A percentile compares a stretch with the other conserved stretches of the same genome.
These are phyloP conservation scores for Ophiocordyceps sinensis DNA, from an alignment of 2,329 filamentous ascomycete genomes.

Conservation along the genomic window DNA sequence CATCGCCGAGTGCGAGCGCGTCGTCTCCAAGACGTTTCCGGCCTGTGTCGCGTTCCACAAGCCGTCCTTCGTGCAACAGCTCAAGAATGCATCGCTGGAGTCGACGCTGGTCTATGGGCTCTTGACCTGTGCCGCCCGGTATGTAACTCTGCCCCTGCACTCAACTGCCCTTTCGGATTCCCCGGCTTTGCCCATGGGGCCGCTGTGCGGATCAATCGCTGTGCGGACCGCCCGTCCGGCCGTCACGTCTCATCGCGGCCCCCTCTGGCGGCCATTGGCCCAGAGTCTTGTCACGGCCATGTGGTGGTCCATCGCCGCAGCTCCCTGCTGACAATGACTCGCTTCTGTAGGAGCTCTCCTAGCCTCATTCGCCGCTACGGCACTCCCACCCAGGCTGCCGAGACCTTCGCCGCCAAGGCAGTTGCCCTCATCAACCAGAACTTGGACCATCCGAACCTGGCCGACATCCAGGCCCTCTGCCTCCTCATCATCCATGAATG, in stretches of 20 bases:
- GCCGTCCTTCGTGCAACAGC: conserved; percentile 44
- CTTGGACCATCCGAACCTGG: conserved; percentile 42
- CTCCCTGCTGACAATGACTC: background rate
- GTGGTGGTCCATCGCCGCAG: background rate
- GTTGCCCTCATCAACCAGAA: conserved; percentile 42
- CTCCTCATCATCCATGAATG: conserved; percentile 49
- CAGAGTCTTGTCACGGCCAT: background rate
- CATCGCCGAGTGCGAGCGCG: conserved; percentile 43
- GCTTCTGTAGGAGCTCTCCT: conserved; percentile 33
- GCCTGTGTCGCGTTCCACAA: conserved; percentile 50
- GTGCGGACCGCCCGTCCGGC: background rate
- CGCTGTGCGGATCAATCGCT: background rate
- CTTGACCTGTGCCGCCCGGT: conserved; percentile 42
- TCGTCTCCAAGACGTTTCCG: conserved; percentile 45
- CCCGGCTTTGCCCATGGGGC: conserved; percentile 7
- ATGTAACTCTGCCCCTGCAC: conserved; percentile 15
- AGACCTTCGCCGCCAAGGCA: conserved; percentile 44
- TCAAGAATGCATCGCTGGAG: conserved; percentile 41
- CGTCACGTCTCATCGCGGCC: background rate
- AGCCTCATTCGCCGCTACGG: conserved; percentile 44
- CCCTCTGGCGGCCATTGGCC: background rate
- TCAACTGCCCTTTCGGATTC: conserved; percentile 2
- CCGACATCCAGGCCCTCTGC: conserved; percentile 47
- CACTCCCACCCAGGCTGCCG: conserved; percentile 37
- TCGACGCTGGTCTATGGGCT: conserved; percentile 43